A percentile compares a stretch with the other conserved stretches of the same genome.
Conservation (phyloP, 2,329 filamentous ascomycete genomes). For the Claviceps sorghi region DNA sequence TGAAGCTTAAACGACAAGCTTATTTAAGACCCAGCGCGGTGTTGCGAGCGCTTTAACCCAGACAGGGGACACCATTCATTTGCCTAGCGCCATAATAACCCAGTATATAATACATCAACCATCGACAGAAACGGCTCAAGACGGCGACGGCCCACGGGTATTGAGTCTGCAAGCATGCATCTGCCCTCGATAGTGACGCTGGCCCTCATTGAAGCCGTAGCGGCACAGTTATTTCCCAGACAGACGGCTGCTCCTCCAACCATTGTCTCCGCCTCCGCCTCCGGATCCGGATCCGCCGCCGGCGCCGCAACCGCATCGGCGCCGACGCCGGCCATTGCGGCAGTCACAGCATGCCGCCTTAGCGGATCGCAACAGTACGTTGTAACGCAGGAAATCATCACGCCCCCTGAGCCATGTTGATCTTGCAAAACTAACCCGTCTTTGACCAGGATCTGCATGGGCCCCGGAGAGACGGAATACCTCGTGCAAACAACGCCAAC, state of each 20-base stretch:
- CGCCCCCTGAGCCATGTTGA: too few species aligned
- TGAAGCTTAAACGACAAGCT: constrained; percentile 3
- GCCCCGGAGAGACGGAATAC: constrained; percentile 25
- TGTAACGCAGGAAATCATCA: background rate
- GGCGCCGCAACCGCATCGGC: background rate
- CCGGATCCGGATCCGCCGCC: constrained; percentile 8
- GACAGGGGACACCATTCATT: background rate
- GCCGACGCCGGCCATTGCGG: constrained; percentile 16
- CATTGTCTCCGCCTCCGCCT: too few species aligned
- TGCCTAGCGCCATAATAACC: background rate
- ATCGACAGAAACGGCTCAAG: background rate
- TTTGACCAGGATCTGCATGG: constrained; percentile 28
- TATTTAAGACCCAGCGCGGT: background rate
- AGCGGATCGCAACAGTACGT: constrained; percentile 25
- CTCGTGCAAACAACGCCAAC: constrained; percentile 33
- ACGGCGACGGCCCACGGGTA: background rate
- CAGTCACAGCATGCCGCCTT: constrained; percentile 27
- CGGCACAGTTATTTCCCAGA: constrained; percentile 14
- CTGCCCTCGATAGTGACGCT: background rate
- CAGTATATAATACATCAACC: too few species aligned
- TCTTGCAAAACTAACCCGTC: background rate
- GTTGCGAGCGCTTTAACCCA: background rate
- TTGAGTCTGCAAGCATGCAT: background rate
- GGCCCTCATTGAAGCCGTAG: constrained; percentile 4
- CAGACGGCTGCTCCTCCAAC: constrained; percentile 19